Conservation (phyloP, 257 asterid genomes). For the Galeopsis tetrahit region DNA sequence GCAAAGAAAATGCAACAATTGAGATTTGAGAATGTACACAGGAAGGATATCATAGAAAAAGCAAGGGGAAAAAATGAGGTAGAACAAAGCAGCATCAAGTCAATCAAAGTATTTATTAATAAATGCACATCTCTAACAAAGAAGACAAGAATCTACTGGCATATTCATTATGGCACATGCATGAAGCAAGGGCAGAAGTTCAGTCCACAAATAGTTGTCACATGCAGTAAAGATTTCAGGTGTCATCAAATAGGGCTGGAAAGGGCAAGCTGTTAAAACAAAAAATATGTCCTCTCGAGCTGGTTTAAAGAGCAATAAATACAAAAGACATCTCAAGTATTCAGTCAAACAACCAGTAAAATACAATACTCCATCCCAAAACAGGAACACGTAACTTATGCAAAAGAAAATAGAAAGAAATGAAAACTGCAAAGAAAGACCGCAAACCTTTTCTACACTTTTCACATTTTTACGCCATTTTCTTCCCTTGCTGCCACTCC, state of each 20-base stretch:
- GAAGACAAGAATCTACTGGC: background rate
- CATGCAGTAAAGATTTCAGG: constrained; percentile 1
- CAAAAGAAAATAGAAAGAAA: constrained; percentile 21
- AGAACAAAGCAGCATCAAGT: constrained; percentile 1
- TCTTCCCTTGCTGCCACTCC: constrained; percentile 80
- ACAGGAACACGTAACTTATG: constrained; percentile 13
- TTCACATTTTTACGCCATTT: constrained; percentile 96
- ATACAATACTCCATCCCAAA: constrained; percentile 19
- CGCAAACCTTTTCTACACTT: constrained; percentile 75
- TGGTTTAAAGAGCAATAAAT: constrained; percentile 11
- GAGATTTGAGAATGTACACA: background rate
- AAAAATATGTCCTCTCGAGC: background rate
- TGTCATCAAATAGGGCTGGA: constrained; percentile 4
- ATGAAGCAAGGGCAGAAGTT: constrained; percentile 10
- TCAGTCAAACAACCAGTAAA: constrained; percentile 25
- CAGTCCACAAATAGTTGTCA: background rate
- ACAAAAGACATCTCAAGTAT: background rate
- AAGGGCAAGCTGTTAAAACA: background rate
- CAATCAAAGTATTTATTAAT: background rate
- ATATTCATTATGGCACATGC: background rate
- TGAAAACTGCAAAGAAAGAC: constrained; percentile 14
- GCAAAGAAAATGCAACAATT: constrained; percentile 13
- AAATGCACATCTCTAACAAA: constrained; percentile 13
- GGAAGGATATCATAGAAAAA: constrained; percentile 3
- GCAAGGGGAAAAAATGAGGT: background rate